phyloP scores from a whole-genome alignment of 257 asterid species.

The Jacaranda mimosifolia region DNA sequence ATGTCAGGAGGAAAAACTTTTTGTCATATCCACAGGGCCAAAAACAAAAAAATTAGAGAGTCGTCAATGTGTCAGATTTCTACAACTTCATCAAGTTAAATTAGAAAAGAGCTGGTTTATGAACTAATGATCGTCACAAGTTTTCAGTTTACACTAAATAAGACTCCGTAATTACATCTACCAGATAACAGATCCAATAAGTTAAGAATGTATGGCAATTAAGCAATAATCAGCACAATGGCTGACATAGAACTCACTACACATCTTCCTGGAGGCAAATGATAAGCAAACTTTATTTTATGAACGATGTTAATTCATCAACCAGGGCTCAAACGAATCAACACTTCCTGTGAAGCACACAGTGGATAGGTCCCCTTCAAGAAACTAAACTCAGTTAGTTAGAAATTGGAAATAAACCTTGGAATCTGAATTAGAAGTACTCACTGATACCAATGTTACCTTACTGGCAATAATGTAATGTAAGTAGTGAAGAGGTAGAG shows the following conservation, averaged over 20 bases:
- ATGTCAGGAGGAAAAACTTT: background rate
- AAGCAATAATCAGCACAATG: conserved; percentile 29
- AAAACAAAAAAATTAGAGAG: too few relatives aligned
- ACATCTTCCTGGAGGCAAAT: background rate
- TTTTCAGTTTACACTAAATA: background rate
- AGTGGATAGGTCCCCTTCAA: background rate
- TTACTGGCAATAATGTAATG: background rate
- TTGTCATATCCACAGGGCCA: background rate
- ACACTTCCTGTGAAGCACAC: conserved; percentile 28
- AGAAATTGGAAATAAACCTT: background rate
- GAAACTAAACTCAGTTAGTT: background rate
- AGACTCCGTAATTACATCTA: background rate
- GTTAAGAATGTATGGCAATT: background rate
- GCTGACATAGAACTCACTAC: background rate
- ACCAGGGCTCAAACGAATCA: background rate
- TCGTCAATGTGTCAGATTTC: background rate
- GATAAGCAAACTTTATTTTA: background rate
- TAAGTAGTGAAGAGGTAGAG: background rate
- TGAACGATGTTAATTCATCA: background rate
- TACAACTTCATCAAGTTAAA: background rate
- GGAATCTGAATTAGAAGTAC: background rate
- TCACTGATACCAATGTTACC: conserved; percentile 21
- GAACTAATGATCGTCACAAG: background rate
- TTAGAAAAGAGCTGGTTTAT: background rate
- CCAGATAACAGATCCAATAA: background rate